Conservation (phyloP, 805 yeast species). For the Candida germanica region DNA sequence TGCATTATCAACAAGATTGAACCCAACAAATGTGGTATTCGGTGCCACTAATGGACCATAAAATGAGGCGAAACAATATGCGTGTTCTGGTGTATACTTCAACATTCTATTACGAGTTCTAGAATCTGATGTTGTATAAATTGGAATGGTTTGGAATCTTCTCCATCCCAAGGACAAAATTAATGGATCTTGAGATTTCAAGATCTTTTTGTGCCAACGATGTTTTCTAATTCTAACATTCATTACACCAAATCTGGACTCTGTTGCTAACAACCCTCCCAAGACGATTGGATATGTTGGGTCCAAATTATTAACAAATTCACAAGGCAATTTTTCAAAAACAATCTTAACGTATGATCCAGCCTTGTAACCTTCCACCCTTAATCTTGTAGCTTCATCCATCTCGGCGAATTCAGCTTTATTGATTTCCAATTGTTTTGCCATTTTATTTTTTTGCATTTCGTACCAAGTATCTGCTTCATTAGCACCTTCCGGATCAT, state of each 20-base stretch:
- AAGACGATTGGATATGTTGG: constrained; percentile 81
- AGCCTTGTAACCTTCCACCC: constrained; percentile 87
- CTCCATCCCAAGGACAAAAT: constrained; percentile 96
- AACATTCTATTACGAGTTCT: constrained; percentile 97
- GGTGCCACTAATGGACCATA: constrained; percentile 98
- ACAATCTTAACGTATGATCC: constrained; percentile 93
- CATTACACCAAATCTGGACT: constrained; percentile 86
- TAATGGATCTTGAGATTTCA: constrained; percentile 93
- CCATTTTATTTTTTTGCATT: constrained; percentile 93
- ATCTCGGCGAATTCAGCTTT: constrained; percentile 71
- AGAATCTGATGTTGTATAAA: constrained; percentile 94
- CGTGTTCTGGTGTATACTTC: constrained; percentile 97
- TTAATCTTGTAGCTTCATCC: constrained; percentile 72
- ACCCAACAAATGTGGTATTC: constrained; percentile 95
- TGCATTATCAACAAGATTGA: constrained; percentile 79
- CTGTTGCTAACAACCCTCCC: constrained; percentile 90
- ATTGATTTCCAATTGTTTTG: constrained; percentile 92
- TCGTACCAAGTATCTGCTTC: constrained; percentile 98
- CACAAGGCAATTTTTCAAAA: constrained; percentile 81
- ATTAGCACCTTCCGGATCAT: constrained; percentile 66
- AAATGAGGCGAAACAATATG: constrained; percentile 92
- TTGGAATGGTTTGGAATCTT: constrained; percentile 93
- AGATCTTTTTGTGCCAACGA: constrained; percentile 96
- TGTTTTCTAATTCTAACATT: constrained; percentile 95
- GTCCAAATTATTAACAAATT: constrained; percentile 81